These are phyloP conservation scores for Hemisphaericaspora subhashii DNA, from an alignment of 1,139 yeast species.

Conservation along the genomic window DNA sequence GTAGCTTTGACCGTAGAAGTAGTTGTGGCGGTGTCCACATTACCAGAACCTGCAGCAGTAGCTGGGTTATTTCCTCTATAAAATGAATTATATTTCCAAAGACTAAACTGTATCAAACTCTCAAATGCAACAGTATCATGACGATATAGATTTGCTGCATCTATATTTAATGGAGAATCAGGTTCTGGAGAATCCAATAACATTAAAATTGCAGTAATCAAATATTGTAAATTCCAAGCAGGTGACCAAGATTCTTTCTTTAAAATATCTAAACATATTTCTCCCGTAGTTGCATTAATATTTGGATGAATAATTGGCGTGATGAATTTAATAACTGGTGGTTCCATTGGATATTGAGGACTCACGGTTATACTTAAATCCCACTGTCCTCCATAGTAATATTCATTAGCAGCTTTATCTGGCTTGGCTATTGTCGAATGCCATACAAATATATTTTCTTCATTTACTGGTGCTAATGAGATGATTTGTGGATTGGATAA, in stretches of 20 bases:
- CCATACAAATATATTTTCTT: conserved; percentile 58
- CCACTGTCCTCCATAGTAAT: conserved; percentile 59
- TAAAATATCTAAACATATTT: conserved; percentile 80
- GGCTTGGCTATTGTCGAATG: conserved; percentile 61
- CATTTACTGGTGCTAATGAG: conserved; percentile 43
- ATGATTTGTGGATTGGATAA: conserved; percentile 37
- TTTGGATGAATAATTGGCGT: conserved; percentile 74
- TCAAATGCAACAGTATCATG: conserved; percentile 55
- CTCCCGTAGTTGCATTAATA: conserved; percentile 68
- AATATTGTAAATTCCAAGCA: conserved; percentile 76
- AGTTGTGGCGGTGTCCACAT: not conserved
- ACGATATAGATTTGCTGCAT: conserved; percentile 75
- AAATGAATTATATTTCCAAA: conserved; percentile 33
- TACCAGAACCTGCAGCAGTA: conserved; percentile 6
- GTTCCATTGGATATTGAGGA: conserved; percentile 61
- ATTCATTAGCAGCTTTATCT: conserved; percentile 35
- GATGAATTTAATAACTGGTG: conserved; percentile 62
- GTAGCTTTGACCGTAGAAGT: conserved; percentile 8
- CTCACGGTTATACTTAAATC: conserved; percentile 52
- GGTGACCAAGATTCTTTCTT: conserved; percentile 76
- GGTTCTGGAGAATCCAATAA: conserved; percentile 80
- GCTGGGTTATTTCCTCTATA: not conserved
- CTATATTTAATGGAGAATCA: conserved; percentile 81
- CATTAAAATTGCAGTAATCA: conserved; percentile 70
- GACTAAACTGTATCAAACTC: conserved; percentile 62